A percentile compares a stretch with the other conserved stretches of the same genome.
Evolutionary conservation across 2,329 filamentous ascomycete genomes (phyloP).

Genomic region (Harringtonia lauricola): DNA sequence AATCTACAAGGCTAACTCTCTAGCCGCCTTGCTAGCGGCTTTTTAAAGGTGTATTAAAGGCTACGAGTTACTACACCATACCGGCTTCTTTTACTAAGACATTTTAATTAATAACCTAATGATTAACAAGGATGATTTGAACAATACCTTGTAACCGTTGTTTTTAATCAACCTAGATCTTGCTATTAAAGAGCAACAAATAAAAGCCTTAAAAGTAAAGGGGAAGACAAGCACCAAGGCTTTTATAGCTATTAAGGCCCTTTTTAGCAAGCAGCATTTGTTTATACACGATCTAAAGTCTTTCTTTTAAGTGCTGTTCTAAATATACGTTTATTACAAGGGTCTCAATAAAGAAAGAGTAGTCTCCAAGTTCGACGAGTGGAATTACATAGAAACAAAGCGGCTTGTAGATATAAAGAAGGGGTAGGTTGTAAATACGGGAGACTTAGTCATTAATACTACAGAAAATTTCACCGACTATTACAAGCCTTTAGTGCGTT

Average conservation of each 20-base stretch:
- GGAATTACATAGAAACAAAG: slow-evolving; percentile 1
- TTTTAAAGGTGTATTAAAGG: neutral
- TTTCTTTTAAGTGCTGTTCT: no score
- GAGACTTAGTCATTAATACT: slow-evolving; percentile 18
- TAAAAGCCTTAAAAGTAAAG: no score
- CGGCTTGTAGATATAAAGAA: slow-evolving; percentile 15
- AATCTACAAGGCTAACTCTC: slow-evolving; percentile 29
- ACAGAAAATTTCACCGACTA: slow-evolving; percentile 18
- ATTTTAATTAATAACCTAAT: slow-evolving; percentile 35
- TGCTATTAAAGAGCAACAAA: slow-evolving; percentile 21
- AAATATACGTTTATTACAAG: neutral
- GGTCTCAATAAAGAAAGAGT: slow-evolving; percentile 5
- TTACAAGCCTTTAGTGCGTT: no score
- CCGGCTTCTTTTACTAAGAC: slow-evolving; percentile 28
- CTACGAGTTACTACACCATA: neutral
- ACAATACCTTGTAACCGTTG: slow-evolving; percentile 24
- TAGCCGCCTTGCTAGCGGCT: neutral
- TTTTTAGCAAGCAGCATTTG: slow-evolving; percentile 21
- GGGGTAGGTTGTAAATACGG: slow-evolving; percentile 11
- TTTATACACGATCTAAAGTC: slow-evolving; percentile 32
- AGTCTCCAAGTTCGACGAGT: neutral
- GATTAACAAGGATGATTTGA: no score
- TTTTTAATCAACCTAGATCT: slow-evolving; percentile 33
- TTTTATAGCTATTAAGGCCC: slow-evolving; percentile 33
- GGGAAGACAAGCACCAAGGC: slow-evolving; percentile 30